Evolutionary conservation across 768 basidiomycete species (phyloP).

Genomic region (Pleurotus djamor): DNA sequence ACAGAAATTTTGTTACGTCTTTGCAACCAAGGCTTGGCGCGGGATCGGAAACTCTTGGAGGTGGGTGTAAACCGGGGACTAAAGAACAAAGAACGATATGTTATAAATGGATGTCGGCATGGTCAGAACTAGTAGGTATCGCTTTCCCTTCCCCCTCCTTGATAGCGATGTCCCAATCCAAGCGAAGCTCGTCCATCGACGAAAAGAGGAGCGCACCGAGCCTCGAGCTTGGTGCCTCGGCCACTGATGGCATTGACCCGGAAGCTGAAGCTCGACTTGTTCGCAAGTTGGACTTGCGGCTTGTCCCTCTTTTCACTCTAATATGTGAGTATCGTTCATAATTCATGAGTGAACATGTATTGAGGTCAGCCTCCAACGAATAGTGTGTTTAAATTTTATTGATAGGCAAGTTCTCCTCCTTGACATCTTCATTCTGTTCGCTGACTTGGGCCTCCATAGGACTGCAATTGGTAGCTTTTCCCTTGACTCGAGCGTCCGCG

Average conservation of each 20-base stretch:
- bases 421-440: not conserved
- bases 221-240: not conserved
- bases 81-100: not conserved
- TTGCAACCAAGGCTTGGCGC: not conserved
- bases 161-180: not conserved
- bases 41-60: not conserved
- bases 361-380: not conserved
- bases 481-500: not conserved
- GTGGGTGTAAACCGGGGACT: not conserved
- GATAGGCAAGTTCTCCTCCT: constrained; percentile 22
- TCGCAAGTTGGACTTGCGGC: constrained; percentile 28
- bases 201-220: not conserved
- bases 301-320: constrained; percentile 36
- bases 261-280: constrained; percentile 30
- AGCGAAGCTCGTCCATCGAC: not conserved
- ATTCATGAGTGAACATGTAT: not conserved
- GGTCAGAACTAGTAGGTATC: not conserved
- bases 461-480: constrained; percentile 18
- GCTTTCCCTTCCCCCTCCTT: not conserved
- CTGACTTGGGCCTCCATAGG: not conserved
- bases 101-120: not conserved
- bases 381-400: constrained; percentile 36
- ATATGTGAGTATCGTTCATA: constrained; percentile 27
- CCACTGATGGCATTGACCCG: constrained; percentile 21
- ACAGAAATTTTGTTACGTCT: not conserved